Percentiles rank a stretch among this genome's conserved stretches.
Evolutionary conservation across 192 early-diverging fungal species (phyloP).

Genomic region (Lobosporangium transversale): DNA sequence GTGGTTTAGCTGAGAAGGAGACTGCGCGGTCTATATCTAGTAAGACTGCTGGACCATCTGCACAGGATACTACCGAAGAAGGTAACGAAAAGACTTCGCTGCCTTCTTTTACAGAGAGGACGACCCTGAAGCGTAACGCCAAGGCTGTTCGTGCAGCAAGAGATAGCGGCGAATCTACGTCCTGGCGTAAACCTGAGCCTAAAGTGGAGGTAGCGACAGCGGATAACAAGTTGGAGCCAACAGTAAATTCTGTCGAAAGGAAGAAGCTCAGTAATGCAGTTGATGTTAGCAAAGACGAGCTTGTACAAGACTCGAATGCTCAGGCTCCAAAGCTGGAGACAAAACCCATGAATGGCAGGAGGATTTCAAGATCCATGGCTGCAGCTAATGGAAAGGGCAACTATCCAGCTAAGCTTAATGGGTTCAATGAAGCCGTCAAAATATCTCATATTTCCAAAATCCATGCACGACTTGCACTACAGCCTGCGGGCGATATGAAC

Average conservation of each 20-base stretch:
- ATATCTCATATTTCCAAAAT: constrained; percentile 33
- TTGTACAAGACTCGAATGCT: neutral
- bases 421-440: constrained; percentile 8
- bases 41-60: neutral
- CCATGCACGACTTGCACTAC: constrained; percentile 26
- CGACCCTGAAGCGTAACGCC: neutral
- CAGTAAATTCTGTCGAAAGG: too few relatives aligned
- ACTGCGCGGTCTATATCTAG: neutral
- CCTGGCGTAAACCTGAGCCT: constrained; percentile 1
- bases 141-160: constrained; percentile 10
- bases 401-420: constrained; percentile 33
- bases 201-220: neutral
- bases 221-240: too few relatives aligned
- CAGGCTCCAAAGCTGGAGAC: neutral
- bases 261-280: neutral
- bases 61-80: neutral
- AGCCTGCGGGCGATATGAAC: constrained; percentile 20
- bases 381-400: constrained; percentile 19
- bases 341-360: neutral
- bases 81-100: neutral
- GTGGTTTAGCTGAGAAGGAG: neutral
- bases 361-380: neutral
- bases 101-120: neutral
- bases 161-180: neutral
- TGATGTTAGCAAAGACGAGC: neutral